These are phyloP conservation scores for Mrakia blollopis DNA, from an alignment of 768 basidiomycete species.

Conservation along the genomic window DNA sequence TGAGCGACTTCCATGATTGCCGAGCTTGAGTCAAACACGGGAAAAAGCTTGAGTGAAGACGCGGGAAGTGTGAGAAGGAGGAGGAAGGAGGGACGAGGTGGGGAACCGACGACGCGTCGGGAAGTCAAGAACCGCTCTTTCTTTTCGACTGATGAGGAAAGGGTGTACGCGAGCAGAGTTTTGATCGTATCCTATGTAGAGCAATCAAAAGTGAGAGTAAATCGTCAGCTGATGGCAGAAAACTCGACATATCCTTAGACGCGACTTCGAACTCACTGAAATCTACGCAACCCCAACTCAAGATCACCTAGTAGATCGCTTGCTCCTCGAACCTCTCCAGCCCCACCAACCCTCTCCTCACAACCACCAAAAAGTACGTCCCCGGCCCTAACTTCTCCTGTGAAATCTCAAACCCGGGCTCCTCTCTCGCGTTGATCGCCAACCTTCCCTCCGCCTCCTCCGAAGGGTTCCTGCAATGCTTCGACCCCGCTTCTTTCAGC, in stretches of 20 bases:
- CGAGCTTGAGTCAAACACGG: background rate
- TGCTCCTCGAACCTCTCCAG: background rate
- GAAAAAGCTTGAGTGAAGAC: background rate
- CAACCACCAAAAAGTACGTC: slow-evolving; percentile 3
- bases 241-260: no score
- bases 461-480: background rate
- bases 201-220: no score
- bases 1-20: background rate
- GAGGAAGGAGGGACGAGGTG: background rate
- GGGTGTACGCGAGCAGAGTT: no score
- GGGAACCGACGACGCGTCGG: no score
- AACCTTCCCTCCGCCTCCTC: background rate
- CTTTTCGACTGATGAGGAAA: no score
- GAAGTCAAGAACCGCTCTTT: no score
- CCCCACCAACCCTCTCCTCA: background rate
- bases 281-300: no score
- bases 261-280: no score
- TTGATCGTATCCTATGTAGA: no score
- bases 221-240: no score
- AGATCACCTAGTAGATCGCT: background rate
- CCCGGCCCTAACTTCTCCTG: background rate
- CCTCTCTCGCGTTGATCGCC: background rate
- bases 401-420: background rate
- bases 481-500: background rate
- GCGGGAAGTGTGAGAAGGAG: background rate